phyloP scores from a whole-genome alignment of 169 alveolate genomes.

The Eimeria nieschulzi region DNA sequence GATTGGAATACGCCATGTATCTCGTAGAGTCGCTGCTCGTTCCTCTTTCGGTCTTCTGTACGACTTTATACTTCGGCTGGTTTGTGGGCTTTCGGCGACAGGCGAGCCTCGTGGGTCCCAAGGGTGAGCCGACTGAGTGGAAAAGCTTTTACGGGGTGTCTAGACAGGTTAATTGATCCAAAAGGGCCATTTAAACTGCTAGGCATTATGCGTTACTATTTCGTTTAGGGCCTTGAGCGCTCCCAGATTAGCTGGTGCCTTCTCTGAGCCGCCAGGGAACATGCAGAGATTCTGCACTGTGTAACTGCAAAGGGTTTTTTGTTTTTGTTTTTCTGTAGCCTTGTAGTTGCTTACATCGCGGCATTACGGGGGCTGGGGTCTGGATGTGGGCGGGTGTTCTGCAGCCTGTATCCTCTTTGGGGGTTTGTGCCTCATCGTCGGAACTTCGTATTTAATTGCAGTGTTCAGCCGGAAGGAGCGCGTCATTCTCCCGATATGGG shows the following conservation, averaged over 20 bases:
- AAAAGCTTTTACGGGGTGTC: no score
- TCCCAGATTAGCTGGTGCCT: no score
- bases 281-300: no score
- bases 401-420: slow-evolving; percentile 62
- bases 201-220: no score
- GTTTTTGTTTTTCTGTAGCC: no score
- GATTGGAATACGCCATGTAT: slow-evolving; percentile 16
- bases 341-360: background rate
- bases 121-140: background rate
- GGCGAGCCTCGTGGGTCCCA: slow-evolving; percentile 34
- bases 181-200: no score
- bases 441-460: slow-evolving; percentile 48
- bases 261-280: no score
- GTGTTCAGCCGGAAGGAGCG: slow-evolving; percentile 37
- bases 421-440: slow-evolving; percentile 34
- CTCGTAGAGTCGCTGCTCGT: slow-evolving; percentile 56
- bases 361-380: background rate
- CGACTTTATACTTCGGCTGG: slow-evolving; percentile 55
- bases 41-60: slow-evolving; percentile 45
- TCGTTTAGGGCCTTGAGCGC: no score
- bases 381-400: background rate
- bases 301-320: no score
- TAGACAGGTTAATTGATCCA: no score
- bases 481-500: slow-evolving; percentile 35
- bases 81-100: slow-evolving; percentile 52